Percentiles rank a stretch among this genome's conserved stretches.
Conservation (phyloP, 2,329 filamentous ascomycete species). For the Trichophyton mentagrophytes region DNA sequence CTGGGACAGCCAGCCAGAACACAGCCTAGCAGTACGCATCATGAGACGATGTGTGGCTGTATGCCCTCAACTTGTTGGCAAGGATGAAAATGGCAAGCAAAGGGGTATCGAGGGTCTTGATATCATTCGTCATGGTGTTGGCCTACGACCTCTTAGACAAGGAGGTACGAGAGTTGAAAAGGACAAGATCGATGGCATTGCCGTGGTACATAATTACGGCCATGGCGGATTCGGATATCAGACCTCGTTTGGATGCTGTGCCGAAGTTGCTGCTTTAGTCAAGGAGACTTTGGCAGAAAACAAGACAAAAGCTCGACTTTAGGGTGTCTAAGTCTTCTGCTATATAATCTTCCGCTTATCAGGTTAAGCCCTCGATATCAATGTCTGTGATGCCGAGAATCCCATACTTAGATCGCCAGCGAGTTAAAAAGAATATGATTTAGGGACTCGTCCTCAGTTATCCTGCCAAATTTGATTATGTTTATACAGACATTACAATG, state of each 20-base stretch:
- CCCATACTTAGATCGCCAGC: too few species aligned
- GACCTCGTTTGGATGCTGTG: slow-evolving; percentile 55
- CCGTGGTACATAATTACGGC: slow-evolving; percentile 36
- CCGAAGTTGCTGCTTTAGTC: slow-evolving; percentile 54
- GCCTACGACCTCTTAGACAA: slow-evolving; percentile 60
- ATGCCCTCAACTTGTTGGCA: slow-evolving; percentile 36
- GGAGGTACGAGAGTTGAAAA: slow-evolving; percentile 65
- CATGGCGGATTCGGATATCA: slow-evolving; percentile 50
- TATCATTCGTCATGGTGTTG: slow-evolving; percentile 70
- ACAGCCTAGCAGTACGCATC: slow-evolving; percentile 66
- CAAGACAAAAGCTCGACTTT: slow-evolving; percentile 23
- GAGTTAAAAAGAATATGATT: too few species aligned
- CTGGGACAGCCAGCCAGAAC: slow-evolving; percentile 69
- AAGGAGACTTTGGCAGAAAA: slow-evolving; percentile 35
- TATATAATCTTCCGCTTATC: neutral
- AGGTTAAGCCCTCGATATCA: too few species aligned
- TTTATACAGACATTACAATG: too few species aligned
- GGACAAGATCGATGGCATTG: slow-evolving; percentile 50
- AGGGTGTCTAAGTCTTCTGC: neutral
- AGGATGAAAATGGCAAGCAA: slow-evolving; percentile 27
- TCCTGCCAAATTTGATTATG: too few species aligned
- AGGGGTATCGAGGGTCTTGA: slow-evolving; percentile 56
- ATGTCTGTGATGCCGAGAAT: too few species aligned
- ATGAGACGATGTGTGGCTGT: slow-evolving; percentile 52
- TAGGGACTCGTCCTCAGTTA: too few species aligned